Conservation (phyloP, 352 stramenopile species). For the Pythium periplocum region DNA sequence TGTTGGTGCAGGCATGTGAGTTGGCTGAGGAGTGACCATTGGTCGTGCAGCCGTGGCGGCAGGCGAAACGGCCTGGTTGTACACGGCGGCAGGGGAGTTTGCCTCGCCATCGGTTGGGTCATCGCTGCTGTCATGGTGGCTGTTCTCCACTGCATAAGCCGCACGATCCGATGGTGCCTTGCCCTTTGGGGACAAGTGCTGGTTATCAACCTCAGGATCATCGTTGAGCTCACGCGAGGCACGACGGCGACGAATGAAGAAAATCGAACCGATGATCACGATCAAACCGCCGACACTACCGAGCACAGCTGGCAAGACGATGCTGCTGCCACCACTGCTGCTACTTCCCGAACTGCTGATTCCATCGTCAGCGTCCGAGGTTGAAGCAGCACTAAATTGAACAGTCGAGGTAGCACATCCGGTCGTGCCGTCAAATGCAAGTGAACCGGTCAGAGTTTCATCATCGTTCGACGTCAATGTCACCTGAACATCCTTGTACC, state of each 20-base stretch:
- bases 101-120: constrained; percentile 15
- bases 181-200: constrained; percentile 46
- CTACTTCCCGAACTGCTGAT: neutral
- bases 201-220: constrained; percentile 39
- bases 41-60: neutral
- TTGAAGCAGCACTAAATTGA: constrained; percentile 63
- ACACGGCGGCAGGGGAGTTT: constrained; percentile 13
- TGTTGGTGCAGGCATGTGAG: neutral
- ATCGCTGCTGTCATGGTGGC: constrained; percentile 22
- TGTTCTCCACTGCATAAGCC: constrained; percentile 33
- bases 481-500: constrained; percentile 62
- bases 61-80: constrained; percentile 13
- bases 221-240: constrained; percentile 23
- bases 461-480: constrained; percentile 46
- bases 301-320: constrained; percentile 31
- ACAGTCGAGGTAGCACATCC: constrained; percentile 57
- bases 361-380: constrained; percentile 33
- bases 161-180: constrained; percentile 27
- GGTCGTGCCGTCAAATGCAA: constrained; percentile 47
- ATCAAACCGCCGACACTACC: constrained; percentile 42
- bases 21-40: neutral
- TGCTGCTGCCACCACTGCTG: constrained; percentile 16
- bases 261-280: constrained; percentile 61
- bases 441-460: constrained; percentile 47
- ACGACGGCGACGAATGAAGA: constrained; percentile 60